Conservation (phyloP, 1,284 basidiomycete species). For the Heterobasidion annosum region DNA sequence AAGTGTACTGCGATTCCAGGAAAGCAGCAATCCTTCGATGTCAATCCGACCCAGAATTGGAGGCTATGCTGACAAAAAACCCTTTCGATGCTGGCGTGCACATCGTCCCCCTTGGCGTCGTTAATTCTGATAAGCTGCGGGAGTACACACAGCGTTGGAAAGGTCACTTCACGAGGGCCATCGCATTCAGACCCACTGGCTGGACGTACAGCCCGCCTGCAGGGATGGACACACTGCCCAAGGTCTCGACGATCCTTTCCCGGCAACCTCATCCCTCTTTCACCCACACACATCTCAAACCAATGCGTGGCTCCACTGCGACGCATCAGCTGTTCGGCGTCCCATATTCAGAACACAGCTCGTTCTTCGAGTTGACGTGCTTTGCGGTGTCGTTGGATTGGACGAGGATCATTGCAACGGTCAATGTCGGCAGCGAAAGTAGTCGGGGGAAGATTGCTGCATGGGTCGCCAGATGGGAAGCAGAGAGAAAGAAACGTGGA, state of each 20-base stretch:
- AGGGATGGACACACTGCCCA: conserved; percentile 53
- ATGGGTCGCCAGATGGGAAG: conserved; percentile 85
- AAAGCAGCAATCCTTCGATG: conserved; percentile 78
- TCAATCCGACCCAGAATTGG: conserved; percentile 76
- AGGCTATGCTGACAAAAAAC: conserved; percentile 70
- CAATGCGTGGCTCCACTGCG: conserved; percentile 64
- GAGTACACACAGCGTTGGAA: conserved; percentile 73
- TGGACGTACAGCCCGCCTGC: conserved; percentile 81
- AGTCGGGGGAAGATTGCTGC: conserved; percentile 78
- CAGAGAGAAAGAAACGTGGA: conserved; percentile 58
- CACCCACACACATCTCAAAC: conserved; percentile 57
- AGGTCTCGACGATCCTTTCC: conserved; percentile 59
- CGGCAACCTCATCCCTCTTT: conserved; percentile 58
- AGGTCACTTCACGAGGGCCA: conserved; percentile 62
- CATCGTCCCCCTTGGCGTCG: conserved; percentile 72
- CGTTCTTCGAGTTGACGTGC: conserved; percentile 89
- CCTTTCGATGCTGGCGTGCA: conserved; percentile 79
- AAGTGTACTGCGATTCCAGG: conserved; percentile 83
- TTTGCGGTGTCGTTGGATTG: conserved; percentile 83
- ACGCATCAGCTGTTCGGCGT: conserved; percentile 77
- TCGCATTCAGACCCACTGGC: conserved; percentile 89
- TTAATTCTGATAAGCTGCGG: conserved; percentile 74
- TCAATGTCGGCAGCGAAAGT: conserved; percentile 81
- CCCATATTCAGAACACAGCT: conserved; percentile 95
- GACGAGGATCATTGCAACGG: conserved; percentile 89